Evolutionary conservation across 257 asterid species (phyloP).

Genomic region (Forsythia suspensa): DNA sequence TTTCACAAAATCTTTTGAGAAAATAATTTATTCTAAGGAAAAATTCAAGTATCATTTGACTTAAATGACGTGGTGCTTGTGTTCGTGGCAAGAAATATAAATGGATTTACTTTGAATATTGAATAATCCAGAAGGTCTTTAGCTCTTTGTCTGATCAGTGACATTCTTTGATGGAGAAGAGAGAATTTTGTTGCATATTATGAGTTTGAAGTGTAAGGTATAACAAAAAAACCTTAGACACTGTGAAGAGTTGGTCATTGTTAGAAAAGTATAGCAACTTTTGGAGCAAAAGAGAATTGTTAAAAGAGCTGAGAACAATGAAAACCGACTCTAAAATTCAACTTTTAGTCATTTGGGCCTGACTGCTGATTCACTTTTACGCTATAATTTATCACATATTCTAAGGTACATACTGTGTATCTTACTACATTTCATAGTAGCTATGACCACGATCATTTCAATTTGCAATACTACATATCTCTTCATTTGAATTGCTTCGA

Average conservation of each 20-base stretch:
- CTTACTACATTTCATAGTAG: background rate
- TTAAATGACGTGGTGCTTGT: background rate
- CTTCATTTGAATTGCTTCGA: background rate
- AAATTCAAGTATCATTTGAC: background rate
- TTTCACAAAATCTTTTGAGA: background rate
- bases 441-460: background rate
- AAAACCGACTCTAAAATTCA: too few relatives aligned
- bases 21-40: background rate
- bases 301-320: background rate
- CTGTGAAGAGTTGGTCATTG: background rate
- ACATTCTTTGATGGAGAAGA: background rate
- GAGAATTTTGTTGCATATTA: background rate
- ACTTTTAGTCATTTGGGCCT: background rate
- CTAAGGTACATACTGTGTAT: too few relatives aligned
- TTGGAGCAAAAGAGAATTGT: background rate
- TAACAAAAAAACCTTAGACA: too few relatives aligned
- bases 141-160: background rate
- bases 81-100: background rate
- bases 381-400: background rate
- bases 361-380: background rate
- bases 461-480: background rate
- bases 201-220: too few relatives aligned
- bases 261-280: background rate
- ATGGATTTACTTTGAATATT: background rate
- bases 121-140: background rate